phyloP scores from a whole-genome alignment of 2,329 filamentous ascomycete genomes.

The Zelopaecilomyces penicillatus region DNA sequence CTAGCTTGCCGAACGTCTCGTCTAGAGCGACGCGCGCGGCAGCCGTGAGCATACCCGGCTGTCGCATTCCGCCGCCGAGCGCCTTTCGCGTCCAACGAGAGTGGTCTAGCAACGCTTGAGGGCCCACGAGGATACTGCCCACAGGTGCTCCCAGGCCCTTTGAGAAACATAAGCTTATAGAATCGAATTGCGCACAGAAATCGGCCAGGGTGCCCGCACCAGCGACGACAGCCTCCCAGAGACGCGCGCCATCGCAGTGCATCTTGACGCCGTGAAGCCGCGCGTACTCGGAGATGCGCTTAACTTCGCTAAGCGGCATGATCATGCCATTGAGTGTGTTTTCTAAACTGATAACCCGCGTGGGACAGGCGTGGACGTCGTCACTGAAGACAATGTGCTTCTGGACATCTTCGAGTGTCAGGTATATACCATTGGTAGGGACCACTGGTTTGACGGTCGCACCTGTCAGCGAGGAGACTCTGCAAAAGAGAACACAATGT shows the following conservation, averaged over 20 bases:
- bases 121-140: conserved; percentile 63
- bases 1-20: conserved; percentile 32
- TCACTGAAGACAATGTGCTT: conserved; percentile 55
- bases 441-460: conserved; percentile 60
- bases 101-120: conserved; percentile 25
- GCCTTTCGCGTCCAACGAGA: conserved; percentile 51
- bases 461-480: conserved; percentile 62
- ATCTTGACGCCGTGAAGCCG: conserved; percentile 54
- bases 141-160: conserved; percentile 78
- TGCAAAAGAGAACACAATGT: conserved; percentile 24
- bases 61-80: conserved; percentile 66
- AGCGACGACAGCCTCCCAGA: conserved; percentile 74
- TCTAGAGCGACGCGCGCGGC: conserved; percentile 61
- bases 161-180: conserved; percentile 68
- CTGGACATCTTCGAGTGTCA: conserved; percentile 70
- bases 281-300: conserved; percentile 63
- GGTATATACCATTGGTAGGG: conserved; percentile 61
- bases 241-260: conserved; percentile 70
- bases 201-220: conserved; percentile 60
- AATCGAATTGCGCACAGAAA: conserved; percentile 63
- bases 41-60: conserved; percentile 64
- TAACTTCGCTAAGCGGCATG: conserved; percentile 65
- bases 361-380: conserved; percentile 72
- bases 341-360: conserved; percentile 72
- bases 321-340: conserved; percentile 77